Base-by-base conservation (phyloP, 129 eudicot genomes). In the Tagetes patula region DNA sequence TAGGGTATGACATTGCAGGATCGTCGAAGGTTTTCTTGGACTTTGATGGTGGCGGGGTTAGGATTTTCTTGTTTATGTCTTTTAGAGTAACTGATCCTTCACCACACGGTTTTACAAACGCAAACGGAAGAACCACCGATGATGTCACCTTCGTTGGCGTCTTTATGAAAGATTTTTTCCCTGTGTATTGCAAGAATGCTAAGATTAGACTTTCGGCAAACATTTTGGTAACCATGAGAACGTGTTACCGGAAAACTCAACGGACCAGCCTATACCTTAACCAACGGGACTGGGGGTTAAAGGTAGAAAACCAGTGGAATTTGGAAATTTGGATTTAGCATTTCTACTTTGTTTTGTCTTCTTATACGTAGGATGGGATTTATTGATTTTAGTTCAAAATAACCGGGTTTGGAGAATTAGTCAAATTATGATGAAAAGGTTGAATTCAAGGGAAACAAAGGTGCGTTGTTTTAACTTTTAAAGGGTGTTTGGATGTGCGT, bases 1-100 rank as follows among this genome's bases (percentile, higher is more conserved):
- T 94, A 6, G 90, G 96, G 70, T 86, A 90, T 54, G 85, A 45
- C 13, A 80, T 75, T 30, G 69, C 9, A 31, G 75, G 82, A 43
- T 93, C 95, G 73, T 85, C 88, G 1, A 77, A 65, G 11, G 7
- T 46, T 73, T 84, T 77, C 80, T 80, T 85, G 41, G 89, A 63
- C 71, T 89, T 87, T 53, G 79, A 78, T 36, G 89, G 92, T 0
- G 91, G 87, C 70, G 98, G 98, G 70, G 87, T 80, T 36, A 66
- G 96, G 68, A 94, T 90, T 84, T 83, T 72, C 66, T 87, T 86
- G 84, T 94, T 93, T 69, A 93, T 93, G 75, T 93, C 98, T 76
- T 89, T 90, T 2, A 93, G 82, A 73, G 98, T 93, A 55, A 87
- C 82, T 7, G 92, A 92, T 65, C 96, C 96, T 49, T 77, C 85